Conservation (phyloP, 2,329 filamentous ascomycete genomes). For the Rasamsonia emersonii region DNA sequence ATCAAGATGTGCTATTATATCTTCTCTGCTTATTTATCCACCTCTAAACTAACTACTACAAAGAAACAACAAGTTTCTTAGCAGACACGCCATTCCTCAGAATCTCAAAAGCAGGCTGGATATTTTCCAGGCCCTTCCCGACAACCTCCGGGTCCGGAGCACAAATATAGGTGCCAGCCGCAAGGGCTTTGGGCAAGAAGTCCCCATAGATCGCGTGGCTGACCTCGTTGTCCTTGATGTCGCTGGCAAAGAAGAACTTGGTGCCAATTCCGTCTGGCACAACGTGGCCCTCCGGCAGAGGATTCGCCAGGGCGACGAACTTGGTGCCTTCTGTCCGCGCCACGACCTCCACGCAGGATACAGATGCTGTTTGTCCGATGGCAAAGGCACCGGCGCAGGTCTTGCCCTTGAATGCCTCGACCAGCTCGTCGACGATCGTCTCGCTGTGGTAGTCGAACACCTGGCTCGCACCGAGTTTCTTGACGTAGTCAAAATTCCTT, state of each 20-base stretch:
- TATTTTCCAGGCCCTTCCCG: constrained; percentile 31
- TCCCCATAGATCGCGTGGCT: constrained; percentile 23
- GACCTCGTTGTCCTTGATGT: constrained; percentile 3
- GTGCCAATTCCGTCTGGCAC: constrained; percentile 2
- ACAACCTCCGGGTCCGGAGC: constrained; percentile 31
- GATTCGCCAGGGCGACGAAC: constrained; percentile 4
- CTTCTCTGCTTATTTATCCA: no score
- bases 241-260: constrained; percentile 6
- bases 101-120: constrained; percentile 32
- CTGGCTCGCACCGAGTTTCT: constrained; percentile 33
- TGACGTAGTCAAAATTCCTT: constrained; percentile 36
- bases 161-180: constrained; percentile 25
- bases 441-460: constrained; percentile 34
- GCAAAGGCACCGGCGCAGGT: constrained; percentile 3
- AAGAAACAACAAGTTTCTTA: neutral
- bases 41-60: no score
- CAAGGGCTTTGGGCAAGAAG: constrained; percentile 32
- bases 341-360: constrained; percentile 4
- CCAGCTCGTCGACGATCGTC: constrained; percentile 1
- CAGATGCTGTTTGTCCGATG: constrained; percentile 2
- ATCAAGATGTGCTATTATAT: no score
- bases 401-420: constrained; percentile 1
- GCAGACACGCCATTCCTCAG: constrained; percentile 32
- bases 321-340: constrained; percentile 5
- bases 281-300: no score